These are phyloP conservation scores for Amylostereum areolatum DNA, from an alignment of 1,284 basidiomycete genomes.

Conservation along the genomic window DNA sequence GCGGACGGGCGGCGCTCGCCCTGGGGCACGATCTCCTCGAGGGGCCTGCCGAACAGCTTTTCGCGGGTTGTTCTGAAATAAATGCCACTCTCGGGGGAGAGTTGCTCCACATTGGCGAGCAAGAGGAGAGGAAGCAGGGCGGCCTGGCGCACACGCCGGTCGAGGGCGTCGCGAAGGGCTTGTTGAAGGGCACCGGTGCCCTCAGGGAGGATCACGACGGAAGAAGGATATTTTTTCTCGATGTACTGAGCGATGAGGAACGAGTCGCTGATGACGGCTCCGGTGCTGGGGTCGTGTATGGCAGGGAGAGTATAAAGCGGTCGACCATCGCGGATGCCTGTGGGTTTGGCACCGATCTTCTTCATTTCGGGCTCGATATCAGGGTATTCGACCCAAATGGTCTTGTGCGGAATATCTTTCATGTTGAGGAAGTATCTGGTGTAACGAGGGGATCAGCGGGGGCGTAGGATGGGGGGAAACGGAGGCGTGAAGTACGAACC, in stretches of 20 bases:
- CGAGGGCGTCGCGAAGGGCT: conserved; percentile 22
- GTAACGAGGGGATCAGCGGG: not conserved
- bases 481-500: conserved; percentile 14
- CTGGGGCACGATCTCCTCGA: conserved; percentile 27
- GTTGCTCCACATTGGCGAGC: conserved; percentile 16
- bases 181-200: conserved; percentile 23
- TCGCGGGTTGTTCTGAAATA: conserved; percentile 35
- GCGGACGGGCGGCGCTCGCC: conserved; percentile 23
- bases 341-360: conserved; percentile 22
- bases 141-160: not conserved
- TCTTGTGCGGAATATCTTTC: conserved; percentile 28
- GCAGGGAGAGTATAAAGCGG: conserved; percentile 19
- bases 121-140: conserved; percentile 12
- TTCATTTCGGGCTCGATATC: conserved; percentile 25
- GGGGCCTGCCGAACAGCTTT: conserved; percentile 22
- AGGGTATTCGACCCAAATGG: conserved; percentile 31
- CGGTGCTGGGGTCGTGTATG: conserved; percentile 19
- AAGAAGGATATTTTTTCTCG: conserved; percentile 26
- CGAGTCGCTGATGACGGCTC: conserved; percentile 24
- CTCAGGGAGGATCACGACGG: conserved; percentile 18
- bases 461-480: not conserved
- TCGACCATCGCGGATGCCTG: conserved; percentile 14
- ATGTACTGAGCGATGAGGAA: conserved; percentile 25
- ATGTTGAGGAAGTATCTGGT: conserved; percentile 27
- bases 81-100: conserved; percentile 26